These are phyloP conservation scores for Rutstroemia sydowiana DNA, from an alignment of 2,329 filamentous ascomycete genomes.

Conservation along the genomic window DNA sequence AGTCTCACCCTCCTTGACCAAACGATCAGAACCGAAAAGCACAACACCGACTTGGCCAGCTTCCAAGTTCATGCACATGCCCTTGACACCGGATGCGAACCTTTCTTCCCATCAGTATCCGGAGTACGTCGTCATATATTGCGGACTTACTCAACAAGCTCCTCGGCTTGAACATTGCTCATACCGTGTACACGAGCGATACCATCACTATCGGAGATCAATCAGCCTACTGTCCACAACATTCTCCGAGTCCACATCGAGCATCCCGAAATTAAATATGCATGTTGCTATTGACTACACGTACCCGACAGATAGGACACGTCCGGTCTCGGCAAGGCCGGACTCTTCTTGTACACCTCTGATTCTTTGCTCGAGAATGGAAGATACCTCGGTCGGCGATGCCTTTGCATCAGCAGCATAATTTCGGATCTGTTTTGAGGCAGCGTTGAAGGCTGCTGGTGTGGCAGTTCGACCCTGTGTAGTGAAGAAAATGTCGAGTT, in stretches of 20 bases:
- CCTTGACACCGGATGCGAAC: constrained; percentile 99
- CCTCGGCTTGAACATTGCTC: constrained; percentile 99
- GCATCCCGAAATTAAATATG: too few relatives aligned
- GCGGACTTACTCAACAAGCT: constrained; percentile 91
- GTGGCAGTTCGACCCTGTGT: constrained; percentile 81
- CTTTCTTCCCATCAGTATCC: constrained; percentile 39
- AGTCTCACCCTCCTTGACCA: constrained; percentile 98
- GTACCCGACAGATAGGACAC: constrained; percentile 98
- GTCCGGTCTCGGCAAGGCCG: constrained; percentile 94
- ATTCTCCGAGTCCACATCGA: too few relatives aligned
- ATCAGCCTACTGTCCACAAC: constrained; percentile 16
- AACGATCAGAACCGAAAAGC: constrained; percentile 99
- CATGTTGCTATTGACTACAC: constrained; percentile 35
- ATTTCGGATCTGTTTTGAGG: constrained; percentile 67
- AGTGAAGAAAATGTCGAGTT: constrained; percentile 43
- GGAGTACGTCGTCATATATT: constrained; percentile 10
- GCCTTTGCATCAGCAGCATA: constrained; percentile 95
- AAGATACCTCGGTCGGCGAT: constrained; percentile 94
- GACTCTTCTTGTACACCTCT: constrained; percentile 97
- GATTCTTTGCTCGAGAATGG: constrained; percentile 98
- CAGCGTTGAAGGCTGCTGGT: constrained; percentile 67
- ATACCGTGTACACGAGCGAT: constrained; percentile 99
- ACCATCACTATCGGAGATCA: constrained; percentile 72
- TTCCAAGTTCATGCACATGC: constrained; percentile 99
- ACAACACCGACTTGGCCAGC: constrained; percentile 99